Evolutionary conservation across 768 basidiomycete genomes (phyloP).

Genomic region (Podaxis carcinomalis): DNA sequence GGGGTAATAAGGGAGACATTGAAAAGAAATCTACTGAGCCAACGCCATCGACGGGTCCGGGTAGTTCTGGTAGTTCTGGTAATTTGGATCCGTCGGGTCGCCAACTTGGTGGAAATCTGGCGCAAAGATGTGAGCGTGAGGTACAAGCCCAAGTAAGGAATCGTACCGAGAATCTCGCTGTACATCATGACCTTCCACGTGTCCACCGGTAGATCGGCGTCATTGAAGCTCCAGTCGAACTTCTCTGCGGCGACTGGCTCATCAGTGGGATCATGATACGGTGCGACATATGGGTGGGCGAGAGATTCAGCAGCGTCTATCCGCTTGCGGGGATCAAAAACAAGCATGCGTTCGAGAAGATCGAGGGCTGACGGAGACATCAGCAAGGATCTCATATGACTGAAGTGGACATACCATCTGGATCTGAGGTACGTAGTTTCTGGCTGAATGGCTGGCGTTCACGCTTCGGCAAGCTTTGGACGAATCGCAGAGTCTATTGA

Average conservation of each 20-base stretch:
- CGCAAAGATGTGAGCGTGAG: neutral
- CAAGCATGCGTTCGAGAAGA: slow-evolving; percentile 97
- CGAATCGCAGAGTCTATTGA: slow-evolving; percentile 89
- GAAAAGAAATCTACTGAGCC: neutral
- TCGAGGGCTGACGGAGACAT: slow-evolving; percentile 66
- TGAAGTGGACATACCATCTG: slow-evolving; percentile 54
- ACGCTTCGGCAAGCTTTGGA: slow-evolving; percentile 96
- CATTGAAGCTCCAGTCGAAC: slow-evolving; percentile 99
- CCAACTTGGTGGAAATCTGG: slow-evolving; percentile 81
- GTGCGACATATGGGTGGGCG: slow-evolving; percentile 88
- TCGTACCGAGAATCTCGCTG: slow-evolving; percentile 89
- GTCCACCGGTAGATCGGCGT: slow-evolving; percentile 96
- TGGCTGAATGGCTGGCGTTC: slow-evolving; percentile 93
- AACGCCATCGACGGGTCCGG: neutral
- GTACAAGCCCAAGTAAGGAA: neutral
- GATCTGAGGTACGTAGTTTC: slow-evolving; percentile 86
- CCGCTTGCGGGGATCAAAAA: slow-evolving; percentile 96
- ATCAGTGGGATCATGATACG: slow-evolving; percentile 98
- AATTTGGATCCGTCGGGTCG: slow-evolving; percentile 29
- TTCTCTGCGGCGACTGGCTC: slow-evolving; percentile 91
- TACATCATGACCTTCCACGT: slow-evolving; percentile 99
- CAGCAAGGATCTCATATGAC: neutral
- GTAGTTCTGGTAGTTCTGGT: slow-evolving; percentile 9
- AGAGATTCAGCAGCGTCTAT: slow-evolving; percentile 93
- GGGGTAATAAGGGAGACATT: neutral